A percentile compares a stretch with the other conserved stretches of the same genome.
Conservation (phyloP, 768 basidiomycete species). For the Rhodotorula taiwanensis region DNA sequence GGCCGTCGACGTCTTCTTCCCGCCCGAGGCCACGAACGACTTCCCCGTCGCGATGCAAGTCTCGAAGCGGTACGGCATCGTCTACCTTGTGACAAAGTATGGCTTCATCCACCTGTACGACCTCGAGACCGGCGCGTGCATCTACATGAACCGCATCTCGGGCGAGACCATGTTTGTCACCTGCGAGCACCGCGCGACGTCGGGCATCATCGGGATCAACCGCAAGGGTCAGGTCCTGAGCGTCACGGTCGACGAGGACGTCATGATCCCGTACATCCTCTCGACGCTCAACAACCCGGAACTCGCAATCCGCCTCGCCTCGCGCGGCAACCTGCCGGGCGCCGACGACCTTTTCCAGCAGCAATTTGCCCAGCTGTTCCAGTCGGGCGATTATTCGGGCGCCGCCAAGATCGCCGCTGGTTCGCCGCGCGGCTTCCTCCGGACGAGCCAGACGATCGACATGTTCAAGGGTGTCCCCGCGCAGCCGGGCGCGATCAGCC, state of each 20-base stretch:
- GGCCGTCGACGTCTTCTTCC: conserved; percentile 98
- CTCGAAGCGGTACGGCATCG: conserved; percentile 82
- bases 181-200: conserved; percentile 83
- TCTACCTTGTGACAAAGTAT: conserved; percentile 96
- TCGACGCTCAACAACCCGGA: conserved; percentile 92
- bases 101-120: conserved; percentile 99
- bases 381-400: conserved; percentile 77
- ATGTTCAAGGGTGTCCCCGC: conserved; percentile 94
- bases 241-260: conserved; percentile 92
- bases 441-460: conserved; percentile 90
- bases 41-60: conserved; percentile 99
- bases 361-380: conserved; percentile 87
- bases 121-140: conserved; percentile 89
- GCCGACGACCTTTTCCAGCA: conserved; percentile 93
- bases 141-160: conserved; percentile 99
- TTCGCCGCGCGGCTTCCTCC: conserved; percentile 91
- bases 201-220: conserved; percentile 98
- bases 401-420: conserved; percentile 97
- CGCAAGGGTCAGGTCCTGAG: conserved; percentile 92
- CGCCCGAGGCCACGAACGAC: conserved; percentile 93
- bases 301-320: conserved; percentile 94
- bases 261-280: conserved; percentile 89
- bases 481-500: conserved; percentile 79
- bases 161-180: conserved; percentile 99
- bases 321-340: conserved; percentile 89